A percentile compares a stretch with the other conserved stretches of the same genome.
Conservation (phyloP, 352 stramenopile species). For the Achlya hypogyna region DNA sequence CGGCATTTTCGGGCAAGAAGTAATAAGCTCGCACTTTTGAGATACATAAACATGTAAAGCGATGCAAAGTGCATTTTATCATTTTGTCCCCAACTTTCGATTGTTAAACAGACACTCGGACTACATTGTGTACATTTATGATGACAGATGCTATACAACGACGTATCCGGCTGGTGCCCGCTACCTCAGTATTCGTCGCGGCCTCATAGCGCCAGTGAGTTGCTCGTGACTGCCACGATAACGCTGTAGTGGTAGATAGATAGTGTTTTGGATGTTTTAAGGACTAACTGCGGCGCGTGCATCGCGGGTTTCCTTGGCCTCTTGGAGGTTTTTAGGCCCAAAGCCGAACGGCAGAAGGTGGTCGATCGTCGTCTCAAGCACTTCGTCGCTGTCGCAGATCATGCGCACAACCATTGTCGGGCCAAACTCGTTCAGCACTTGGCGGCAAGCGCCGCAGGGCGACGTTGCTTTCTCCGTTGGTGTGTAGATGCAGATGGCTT, state of each 20-base stretch:
- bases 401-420: neutral
- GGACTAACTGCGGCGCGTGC: neutral
- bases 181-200: no score
- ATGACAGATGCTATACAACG: no score
- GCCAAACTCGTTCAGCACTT: slow-evolving; percentile 6
- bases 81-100: no score
- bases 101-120: no score
- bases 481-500: slow-evolving; percentile 7
- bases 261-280: neutral
- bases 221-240: no score
- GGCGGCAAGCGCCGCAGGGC: neutral
- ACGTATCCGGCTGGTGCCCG: no score
- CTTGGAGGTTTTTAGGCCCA: neutral
- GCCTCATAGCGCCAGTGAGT: no score
- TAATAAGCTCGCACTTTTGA: neutral
- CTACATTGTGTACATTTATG: no score
- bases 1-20: neutral
- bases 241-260: no score
- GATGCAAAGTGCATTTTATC: no score
- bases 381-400: slow-evolving; percentile 1
- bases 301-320: neutral
- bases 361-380: slow-evolving; percentile 2
- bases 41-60: no score
- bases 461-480: slow-evolving; percentile 1
- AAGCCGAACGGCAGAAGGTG: neutral